These are phyloP conservation scores for Penicillium sclerotigenum DNA, from an alignment of 2,329 filamentous ascomycete species.

Conservation along the genomic window DNA sequence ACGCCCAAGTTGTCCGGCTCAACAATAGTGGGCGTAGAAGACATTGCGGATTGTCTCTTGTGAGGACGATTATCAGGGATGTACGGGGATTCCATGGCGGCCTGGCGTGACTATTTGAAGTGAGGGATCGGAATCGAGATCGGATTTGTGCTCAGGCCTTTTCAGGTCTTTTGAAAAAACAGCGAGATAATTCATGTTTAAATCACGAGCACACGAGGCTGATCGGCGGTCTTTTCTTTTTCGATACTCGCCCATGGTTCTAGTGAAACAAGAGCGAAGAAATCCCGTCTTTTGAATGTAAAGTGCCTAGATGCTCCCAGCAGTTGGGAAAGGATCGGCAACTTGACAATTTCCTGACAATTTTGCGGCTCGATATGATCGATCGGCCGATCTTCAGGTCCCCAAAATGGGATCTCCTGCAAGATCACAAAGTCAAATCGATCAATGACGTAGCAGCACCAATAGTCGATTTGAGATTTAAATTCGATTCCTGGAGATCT, in stretches of 20 bases:
- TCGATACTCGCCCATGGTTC: background rate
- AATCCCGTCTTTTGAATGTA: constrained; percentile 5
- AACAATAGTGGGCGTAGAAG: constrained; percentile 14
- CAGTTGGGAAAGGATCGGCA: constrained; percentile 8
- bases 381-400: constrained; percentile 19
- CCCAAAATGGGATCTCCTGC: background rate
- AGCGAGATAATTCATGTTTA: background rate
- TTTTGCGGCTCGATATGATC: constrained; percentile 17
- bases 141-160: background rate
- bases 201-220: background rate
- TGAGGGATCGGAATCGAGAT: background rate
- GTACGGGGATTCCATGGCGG: constrained; percentile 16
- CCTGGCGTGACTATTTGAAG: background rate
- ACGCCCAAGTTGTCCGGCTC: constrained; percentile 3
- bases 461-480: background rate
- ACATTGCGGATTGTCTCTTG: constrained; percentile 6
- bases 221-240: background rate
- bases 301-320: background rate
- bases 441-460: background rate
- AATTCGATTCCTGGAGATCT: background rate
- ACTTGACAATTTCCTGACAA: constrained; percentile 1
- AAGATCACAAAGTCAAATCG: constrained; percentile 7
- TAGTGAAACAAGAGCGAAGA: constrained; percentile 5
- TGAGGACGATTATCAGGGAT: constrained; percentile 19
- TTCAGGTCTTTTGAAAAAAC: background rate